Conservation (phyloP, 768 basidiomycete species). For the Candolleomyces efflorescens region DNA sequence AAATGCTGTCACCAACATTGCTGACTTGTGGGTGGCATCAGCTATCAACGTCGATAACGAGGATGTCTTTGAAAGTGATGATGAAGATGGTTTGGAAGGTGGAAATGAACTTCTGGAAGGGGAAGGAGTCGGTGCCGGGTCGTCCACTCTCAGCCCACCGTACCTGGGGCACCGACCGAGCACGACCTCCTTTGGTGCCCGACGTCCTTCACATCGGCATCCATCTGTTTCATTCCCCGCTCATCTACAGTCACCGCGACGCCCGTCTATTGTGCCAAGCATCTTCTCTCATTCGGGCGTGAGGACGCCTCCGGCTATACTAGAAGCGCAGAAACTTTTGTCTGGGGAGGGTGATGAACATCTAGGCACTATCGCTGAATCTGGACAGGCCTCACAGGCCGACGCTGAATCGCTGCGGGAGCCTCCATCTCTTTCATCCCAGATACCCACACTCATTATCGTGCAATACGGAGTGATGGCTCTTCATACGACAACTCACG, state of each 20-base stretch:
- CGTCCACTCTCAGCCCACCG: conserved; percentile 14
- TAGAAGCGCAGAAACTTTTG: conserved; percentile 67
- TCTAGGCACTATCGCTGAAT: conserved; percentile 53
- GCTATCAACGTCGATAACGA: conserved; percentile 95
- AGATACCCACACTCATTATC: conserved; percentile 82
- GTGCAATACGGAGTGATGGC: conserved; percentile 88
- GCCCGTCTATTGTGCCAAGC: conserved; percentile 59
- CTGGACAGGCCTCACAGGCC: conserved; percentile 27
- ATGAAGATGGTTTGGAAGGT: conserved; percentile 29
- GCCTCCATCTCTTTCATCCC: conserved; percentile 61
- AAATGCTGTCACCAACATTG: conserved; percentile 89
- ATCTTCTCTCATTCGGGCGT: conserved; percentile 87
- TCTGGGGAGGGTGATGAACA: conserved; percentile 24
- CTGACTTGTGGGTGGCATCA: conserved; percentile 96
- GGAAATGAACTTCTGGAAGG: conserved; percentile 18
- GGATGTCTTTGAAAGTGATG: conserved; percentile 63
- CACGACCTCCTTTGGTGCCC: conserved; percentile 19
- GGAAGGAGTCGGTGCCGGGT: not conserved
- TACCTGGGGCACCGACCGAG: conserved; percentile 25
- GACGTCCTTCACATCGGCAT: conserved; percentile 16
- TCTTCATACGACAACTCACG: conserved; percentile 84
- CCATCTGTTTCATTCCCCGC: conserved; percentile 32
- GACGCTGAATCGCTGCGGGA: conserved; percentile 41
- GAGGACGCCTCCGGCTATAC: conserved; percentile 67
- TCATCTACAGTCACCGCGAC: conserved; percentile 35